Percentiles rank a stretch among this genome's conserved stretches.
Evolutionary conservation across 1,284 basidiomycete genomes (phyloP).

Genomic region (Rhizoctonia solani): DNA sequence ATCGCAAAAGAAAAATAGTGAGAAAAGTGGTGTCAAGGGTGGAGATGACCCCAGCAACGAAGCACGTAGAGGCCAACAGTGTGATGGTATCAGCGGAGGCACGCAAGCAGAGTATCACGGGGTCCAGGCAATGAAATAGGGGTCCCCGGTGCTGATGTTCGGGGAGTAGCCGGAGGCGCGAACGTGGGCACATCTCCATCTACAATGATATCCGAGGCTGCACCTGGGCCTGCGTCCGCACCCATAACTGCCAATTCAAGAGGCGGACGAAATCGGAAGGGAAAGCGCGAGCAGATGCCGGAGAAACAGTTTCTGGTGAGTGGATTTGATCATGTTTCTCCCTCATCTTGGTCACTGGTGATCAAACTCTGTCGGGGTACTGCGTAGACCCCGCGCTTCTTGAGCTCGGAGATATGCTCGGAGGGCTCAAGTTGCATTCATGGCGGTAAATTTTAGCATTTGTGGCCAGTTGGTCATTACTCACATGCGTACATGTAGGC

Average conservation of each 20-base stretch:
- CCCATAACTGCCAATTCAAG: background rate
- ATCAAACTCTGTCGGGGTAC: constrained; percentile 10
- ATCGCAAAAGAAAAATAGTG: constrained; percentile 10
- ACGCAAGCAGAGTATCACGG: background rate
- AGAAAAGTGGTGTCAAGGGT: constrained; percentile 18
- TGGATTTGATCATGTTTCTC: background rate
- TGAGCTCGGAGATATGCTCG: constrained; percentile 20
- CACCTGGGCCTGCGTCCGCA: background rate
- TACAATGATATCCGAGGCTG: background rate
- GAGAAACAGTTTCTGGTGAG: constrained; percentile 6
- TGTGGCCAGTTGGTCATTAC: background rate
- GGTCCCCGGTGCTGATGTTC: background rate
- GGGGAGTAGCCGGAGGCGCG: background rate
- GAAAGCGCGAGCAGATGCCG: constrained; percentile 13
- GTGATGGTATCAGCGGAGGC: too few relatives aligned
- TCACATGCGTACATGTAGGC: constrained; percentile 2
- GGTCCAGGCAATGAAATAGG: background rate
- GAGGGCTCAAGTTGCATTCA: constrained; percentile 11
- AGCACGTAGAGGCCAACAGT: too few relatives aligned
- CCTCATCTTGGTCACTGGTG: background rate
- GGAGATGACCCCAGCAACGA: background rate
- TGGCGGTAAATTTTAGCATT: constrained; percentile 1
- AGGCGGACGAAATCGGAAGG: constrained; percentile 11
- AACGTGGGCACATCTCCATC: background rate
- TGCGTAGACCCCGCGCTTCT: constrained; percentile 28